Conservation (phyloP, 768 basidiomycete species). For the Termitomyces bulborhizus region DNA sequence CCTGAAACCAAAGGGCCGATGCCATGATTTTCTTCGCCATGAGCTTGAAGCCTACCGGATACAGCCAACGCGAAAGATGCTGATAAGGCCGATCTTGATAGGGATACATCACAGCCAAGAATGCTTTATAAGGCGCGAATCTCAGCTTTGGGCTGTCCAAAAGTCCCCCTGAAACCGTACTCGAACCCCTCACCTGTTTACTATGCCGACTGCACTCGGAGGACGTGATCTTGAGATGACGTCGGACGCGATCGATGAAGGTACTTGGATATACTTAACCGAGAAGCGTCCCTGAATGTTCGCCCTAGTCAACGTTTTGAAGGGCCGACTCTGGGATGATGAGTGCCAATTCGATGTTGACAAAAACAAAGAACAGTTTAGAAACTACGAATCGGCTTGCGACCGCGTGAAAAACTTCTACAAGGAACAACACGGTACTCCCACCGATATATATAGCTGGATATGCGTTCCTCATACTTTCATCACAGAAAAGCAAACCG, state of each 20-base stretch:
- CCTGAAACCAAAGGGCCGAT: background rate
- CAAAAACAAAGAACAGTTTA: slow-evolving; percentile 55
- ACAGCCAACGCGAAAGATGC: background rate
- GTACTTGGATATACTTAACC: background rate
- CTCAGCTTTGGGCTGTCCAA: background rate
- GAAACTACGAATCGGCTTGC: slow-evolving; percentile 34
- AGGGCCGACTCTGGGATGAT: slow-evolving; percentile 41
- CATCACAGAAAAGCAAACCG: slow-evolving; percentile 72
- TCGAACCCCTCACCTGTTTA: background rate
- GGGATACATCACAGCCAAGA: background rate
- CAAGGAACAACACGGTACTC: slow-evolving; percentile 13
- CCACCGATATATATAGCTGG: background rate
- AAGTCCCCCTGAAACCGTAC: background rate
- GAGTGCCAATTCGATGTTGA: slow-evolving; percentile 35
- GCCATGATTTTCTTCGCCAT: background rate
- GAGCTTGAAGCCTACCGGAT: background rate
- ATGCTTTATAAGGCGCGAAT: background rate
- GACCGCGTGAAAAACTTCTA: slow-evolving; percentile 14
- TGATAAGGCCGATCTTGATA: slow-evolving; percentile 4
- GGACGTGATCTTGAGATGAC: slow-evolving; percentile 7
- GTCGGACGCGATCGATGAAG: slow-evolving; percentile 12
- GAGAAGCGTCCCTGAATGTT: background rate
- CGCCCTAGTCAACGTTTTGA: slow-evolving; percentile 48
- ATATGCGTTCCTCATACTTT: background rate
- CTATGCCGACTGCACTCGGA: background rate